phyloP scores from a whole-genome alignment of 495 filamentous ascomycete genomes.

The Neurospora sp. region DNA sequence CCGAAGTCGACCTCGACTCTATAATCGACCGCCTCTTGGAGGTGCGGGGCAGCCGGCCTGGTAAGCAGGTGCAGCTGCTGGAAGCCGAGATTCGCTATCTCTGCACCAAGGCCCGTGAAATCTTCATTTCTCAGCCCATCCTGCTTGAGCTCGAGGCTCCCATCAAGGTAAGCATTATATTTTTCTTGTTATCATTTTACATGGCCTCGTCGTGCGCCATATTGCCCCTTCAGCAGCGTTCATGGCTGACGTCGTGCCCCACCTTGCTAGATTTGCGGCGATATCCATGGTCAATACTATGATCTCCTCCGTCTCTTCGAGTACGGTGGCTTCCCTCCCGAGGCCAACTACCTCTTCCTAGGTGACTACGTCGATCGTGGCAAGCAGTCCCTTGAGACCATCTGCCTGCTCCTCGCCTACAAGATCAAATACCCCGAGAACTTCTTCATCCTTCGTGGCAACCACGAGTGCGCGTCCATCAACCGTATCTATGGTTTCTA shows the following conservation, averaged over 20 bases:
- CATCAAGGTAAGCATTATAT: conserved; percentile 70
- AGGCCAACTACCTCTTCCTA: conserved; percentile 99
- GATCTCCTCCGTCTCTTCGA: conserved; percentile 95
- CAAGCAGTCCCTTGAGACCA: conserved; percentile 98
- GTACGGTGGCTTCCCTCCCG: conserved; percentile 96
- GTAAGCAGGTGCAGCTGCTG: conserved; percentile 95
- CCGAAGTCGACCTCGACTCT: conserved; percentile 96
- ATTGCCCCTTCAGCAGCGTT: not conserved
- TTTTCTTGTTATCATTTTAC: not conserved
- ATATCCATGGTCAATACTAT: conserved; percentile 99
- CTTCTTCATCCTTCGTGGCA: conserved; percentile 97
- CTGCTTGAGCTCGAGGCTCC: conserved; percentile 94
- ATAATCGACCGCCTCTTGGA: conserved; percentile 98
- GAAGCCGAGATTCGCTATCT: conserved; percentile 96
- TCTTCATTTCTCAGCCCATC: conserved; percentile 99
- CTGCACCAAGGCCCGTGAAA: conserved; percentile 97
- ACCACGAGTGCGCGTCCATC: conserved; percentile 99
- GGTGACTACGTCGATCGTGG: conserved; percentile 98
- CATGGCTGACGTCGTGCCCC: conserved; percentile 9
- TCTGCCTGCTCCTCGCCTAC: conserved; percentile 95
- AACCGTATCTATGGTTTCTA: conserved; percentile 99
- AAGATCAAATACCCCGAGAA: conserved; percentile 99
- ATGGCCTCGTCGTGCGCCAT: not conserved
- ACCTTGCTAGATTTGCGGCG: conserved; percentile 77
- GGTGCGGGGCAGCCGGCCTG: conserved; percentile 93